Evolutionary conservation across 2,329 filamentous ascomycete species (phyloP), one percentile per base, ranked within the genome.

Genomic region (Fonsecaea monophora): DNA sequence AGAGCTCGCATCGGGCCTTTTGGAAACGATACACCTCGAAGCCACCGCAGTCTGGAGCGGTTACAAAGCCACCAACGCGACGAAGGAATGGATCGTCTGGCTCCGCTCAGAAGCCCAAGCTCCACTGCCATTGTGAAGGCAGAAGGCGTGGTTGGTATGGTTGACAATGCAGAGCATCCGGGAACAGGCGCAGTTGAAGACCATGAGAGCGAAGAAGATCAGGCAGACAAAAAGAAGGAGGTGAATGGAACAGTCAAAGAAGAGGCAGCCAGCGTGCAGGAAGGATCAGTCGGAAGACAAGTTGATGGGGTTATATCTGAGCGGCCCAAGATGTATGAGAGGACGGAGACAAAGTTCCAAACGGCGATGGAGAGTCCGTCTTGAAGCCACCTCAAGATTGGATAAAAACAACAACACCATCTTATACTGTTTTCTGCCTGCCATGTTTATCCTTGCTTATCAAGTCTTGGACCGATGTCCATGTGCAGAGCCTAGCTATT

Each of bases 41-140:
- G 69, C 53, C 68, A 70, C 15, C 62, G 65, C 32, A 73, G 72
- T 53, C 40, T 73, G 6, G 72, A 73, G 35, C 60, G 72, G 10
- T 48, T 73, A 21, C 66, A 64, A 13, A 70, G 69, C 25, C 65
- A 69, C 50, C 68, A 68, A 60, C 68, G 60, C n/a, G 66, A 67
- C 42, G 66, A 68, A 35, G 66, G 64, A n/a, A 70, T 68, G 70
- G 65, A 55, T 5, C 60, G 60, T 25, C 40, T 68, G 57, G 56
- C 67, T 13, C 65, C 62, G 4, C 37, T 73, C 4, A 34, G 71
- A 50, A 73, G 65, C 53, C 63, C 65, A 7, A 73, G 72, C 50
- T 62, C 71, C n/a, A 70, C 58, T 30, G 72, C 72, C 3, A 63
- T 73, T 7, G 62, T 70, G 34, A 63, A 64, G 13, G 70, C 68